A percentile compares a stretch with the other conserved stretches of the same genome.
Conservation (phyloP, 2,329 filamentous ascomycete genomes). For the Aspergillus sp. region DNA sequence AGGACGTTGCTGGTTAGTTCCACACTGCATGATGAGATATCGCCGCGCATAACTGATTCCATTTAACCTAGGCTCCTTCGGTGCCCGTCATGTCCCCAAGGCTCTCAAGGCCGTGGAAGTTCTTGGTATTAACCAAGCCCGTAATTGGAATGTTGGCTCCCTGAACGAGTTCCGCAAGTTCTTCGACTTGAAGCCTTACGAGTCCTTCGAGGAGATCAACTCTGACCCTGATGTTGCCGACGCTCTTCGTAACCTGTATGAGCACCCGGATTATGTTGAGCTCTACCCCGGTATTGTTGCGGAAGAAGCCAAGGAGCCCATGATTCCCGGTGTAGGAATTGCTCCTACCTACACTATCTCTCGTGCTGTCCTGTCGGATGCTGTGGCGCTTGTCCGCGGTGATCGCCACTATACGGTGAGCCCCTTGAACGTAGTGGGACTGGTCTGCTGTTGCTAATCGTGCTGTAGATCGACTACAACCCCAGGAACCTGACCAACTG, state of each 20-base stretch:
- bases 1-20: conserved; percentile 56
- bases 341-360: conserved; percentile 74
- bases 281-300: conserved; percentile 76
- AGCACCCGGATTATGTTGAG: conserved; percentile 77
- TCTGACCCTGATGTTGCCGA: conserved; percentile 69
- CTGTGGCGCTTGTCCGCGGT: conserved; percentile 73
- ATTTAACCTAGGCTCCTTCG: conserved; percentile 60
- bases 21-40: no score
- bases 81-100: conserved; percentile 70
- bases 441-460: no score
- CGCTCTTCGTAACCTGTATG: conserved; percentile 61
- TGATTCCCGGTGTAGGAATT: conserved; percentile 73
- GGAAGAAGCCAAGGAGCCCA: conserved; percentile 71
- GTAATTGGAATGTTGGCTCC: conserved; percentile 73
- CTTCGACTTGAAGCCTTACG: conserved; percentile 73
- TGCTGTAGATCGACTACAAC: conserved; percentile 61
- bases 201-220: conserved; percentile 81
- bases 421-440: no score
- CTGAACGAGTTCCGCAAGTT: conserved; percentile 85
- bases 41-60: not conserved
- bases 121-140: conserved; percentile 73
- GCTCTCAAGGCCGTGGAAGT: conserved; percentile 76
- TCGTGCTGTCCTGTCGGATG: conserved; percentile 73
- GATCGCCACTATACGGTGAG: conserved; percentile 70
- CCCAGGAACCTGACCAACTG: conserved; percentile 76